Percentiles rank a stretch among this genome's conserved stretches.
Conservation (phyloP, 1,139 yeast genomes). For the Saccharomyces hybrid region DNA sequence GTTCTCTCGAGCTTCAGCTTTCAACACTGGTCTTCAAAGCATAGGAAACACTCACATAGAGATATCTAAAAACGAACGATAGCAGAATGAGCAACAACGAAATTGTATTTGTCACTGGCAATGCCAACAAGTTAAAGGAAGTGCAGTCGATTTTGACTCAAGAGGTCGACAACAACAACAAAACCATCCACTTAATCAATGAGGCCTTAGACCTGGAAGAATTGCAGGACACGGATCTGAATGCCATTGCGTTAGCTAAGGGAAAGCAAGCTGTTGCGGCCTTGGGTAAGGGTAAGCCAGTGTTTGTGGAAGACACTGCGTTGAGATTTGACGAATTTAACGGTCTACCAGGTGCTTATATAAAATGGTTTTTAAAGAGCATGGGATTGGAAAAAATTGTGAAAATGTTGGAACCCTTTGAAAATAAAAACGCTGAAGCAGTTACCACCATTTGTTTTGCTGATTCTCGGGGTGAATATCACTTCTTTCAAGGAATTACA, state of each 20-base stretch:
- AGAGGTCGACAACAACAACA: constrained; percentile 29
- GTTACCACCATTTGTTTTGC: constrained; percentile 91
- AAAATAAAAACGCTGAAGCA: constrained; percentile 80
- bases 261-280: constrained; percentile 66
- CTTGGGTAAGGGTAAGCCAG: constrained; percentile 53
- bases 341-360: constrained; percentile 86
- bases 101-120: constrained; percentile 66
- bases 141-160: constrained; percentile 63
- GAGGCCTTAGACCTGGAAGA: constrained; percentile 75
- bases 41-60: neutral
- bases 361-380: constrained; percentile 78
- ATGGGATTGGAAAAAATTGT: constrained; percentile 70
- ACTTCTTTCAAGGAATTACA: constrained; percentile 78
- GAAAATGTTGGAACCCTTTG: constrained; percentile 70
- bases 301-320: constrained; percentile 92
- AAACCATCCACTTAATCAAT: constrained; percentile 48
- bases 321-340: constrained; percentile 75
- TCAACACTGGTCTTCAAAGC: neutral
- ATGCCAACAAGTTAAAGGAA: constrained; percentile 79
- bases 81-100: constrained; percentile 4
- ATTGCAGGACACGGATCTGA: constrained; percentile 73
- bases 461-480: constrained; percentile 72
- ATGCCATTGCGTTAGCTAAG: constrained; percentile 75
- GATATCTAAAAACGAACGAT: constrained; percentile 2
- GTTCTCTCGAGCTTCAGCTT: neutral